phyloP scores from a whole-genome alignment of 2,329 filamentous ascomycete genomes.

The Scopulariopsis brevicaulis region DNA sequence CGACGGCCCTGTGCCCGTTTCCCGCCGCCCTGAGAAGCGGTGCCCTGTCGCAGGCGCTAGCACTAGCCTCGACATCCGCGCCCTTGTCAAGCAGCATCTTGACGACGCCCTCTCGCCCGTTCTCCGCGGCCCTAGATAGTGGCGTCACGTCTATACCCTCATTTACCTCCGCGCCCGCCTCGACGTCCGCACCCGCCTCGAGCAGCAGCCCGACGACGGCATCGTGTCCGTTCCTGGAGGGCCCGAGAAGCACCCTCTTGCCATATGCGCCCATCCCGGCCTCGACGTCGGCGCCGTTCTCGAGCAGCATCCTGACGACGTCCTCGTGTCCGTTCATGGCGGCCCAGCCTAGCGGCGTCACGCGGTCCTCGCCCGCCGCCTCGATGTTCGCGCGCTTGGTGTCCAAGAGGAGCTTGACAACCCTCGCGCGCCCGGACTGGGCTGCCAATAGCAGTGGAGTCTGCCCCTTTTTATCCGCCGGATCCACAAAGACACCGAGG shows the following conservation, averaged over 20 bases:
- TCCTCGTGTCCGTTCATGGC: conserved; percentile 6
- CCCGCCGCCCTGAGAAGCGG: neutral
- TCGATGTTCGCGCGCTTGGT: neutral
- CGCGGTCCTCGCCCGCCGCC: too few species aligned
- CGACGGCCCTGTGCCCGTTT: conserved; percentile 3
- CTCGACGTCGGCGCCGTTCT: conserved; percentile 5
- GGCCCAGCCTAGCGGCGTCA: neutral
- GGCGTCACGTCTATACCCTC: conserved; percentile 9
- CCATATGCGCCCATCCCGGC: neutral
- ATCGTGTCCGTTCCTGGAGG: conserved; percentile 7
- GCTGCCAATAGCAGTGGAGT: neutral
- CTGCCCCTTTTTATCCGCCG: neutral
- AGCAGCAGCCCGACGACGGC: conserved; percentile 8
- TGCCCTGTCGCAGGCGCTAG: neutral
- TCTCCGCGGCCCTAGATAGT: conserved; percentile 8
- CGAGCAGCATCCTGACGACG: conserved; percentile 5
- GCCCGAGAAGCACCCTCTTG: conserved; percentile 8
- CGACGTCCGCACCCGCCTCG: conserved; percentile 8
- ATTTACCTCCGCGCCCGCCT: conserved; percentile 4
- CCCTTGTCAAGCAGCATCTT: conserved; percentile 10
- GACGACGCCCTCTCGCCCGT: conserved; percentile 10
- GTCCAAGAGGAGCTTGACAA: neutral
- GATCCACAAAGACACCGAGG: conserved; percentile 4
- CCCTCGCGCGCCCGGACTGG: neutral
- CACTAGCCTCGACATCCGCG: conserved; percentile 4